These are phyloP conservation scores for Colletotrichum tamarilloi DNA, from an alignment of 2,329 filamentous ascomycete species.

Conservation along the genomic window DNA sequence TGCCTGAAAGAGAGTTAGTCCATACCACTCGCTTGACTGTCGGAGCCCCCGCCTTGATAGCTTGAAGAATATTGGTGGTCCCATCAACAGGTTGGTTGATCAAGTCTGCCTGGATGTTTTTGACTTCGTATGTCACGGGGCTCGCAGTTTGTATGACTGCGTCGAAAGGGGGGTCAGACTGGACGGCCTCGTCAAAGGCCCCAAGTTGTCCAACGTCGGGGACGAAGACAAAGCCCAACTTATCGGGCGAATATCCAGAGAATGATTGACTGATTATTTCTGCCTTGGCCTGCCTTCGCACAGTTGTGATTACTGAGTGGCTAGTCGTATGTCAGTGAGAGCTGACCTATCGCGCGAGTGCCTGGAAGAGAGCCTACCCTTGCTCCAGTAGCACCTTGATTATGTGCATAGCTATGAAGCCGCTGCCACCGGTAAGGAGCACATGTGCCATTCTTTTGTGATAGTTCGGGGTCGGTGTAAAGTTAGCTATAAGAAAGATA, in stretches of 20 bases:
- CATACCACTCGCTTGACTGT: conserved; percentile 72
- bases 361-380: too few species aligned
- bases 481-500: too few species aligned
- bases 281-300: neutral
- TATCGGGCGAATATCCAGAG: neutral
- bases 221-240: conserved; percentile 37
- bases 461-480: too few species aligned
- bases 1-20: conserved; percentile 50
- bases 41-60: conserved; percentile 55
- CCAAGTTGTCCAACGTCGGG: conserved; percentile 46
- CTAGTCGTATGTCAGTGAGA: neutral
- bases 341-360: neutral
- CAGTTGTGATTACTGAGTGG: neutral
- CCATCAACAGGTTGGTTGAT: conserved; percentile 66
- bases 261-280: neutral
- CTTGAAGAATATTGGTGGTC: conserved; percentile 59
- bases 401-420: too few species aligned
- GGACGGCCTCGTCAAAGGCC: conserved; percentile 48
- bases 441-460: too few species aligned
- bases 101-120: conserved; percentile 61
- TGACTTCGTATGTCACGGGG: conserved; percentile 75
- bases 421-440: too few species aligned
- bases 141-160: conserved; percentile 80
- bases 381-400: too few species aligned
- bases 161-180: conserved; percentile 67